Conservation (phyloP, 495 filamentous ascomycete genomes). For the Hyphodiscus hymeniophilus region DNA sequence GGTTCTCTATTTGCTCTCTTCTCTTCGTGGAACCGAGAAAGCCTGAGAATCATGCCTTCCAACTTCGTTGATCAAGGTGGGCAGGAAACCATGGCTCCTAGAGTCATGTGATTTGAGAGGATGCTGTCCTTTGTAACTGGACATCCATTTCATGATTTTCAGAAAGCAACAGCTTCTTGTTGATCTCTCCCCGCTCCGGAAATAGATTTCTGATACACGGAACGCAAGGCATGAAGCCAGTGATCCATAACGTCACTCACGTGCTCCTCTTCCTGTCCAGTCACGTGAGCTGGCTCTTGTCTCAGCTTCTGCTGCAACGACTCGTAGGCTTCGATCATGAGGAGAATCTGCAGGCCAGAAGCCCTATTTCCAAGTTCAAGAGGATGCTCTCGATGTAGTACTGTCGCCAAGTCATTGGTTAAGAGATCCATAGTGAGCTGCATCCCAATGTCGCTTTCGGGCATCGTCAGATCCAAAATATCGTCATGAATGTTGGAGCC, state of each 20-base stretch:
- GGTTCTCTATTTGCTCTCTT: too few species aligned
- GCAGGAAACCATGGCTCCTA: too few species aligned
- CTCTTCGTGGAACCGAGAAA: too few species aligned
- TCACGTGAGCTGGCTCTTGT: conserved; percentile 8
- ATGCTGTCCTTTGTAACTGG: too few species aligned
- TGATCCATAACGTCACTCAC: conserved; percentile 13
- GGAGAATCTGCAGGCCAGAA: conserved; percentile 21
- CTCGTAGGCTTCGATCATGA: conserved; percentile 25
- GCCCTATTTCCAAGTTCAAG: conserved; percentile 8
- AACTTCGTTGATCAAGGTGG: too few species aligned
- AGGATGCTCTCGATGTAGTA: conserved; percentile 12
- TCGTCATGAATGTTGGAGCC: neutral
- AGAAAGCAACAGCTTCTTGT: too few species aligned
- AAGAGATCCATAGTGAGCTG: conserved; percentile 18
- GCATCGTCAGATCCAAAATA: neutral
- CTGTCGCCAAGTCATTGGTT: conserved; percentile 16
- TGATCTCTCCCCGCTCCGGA: too few species aligned
- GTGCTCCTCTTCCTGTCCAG: conserved; percentile 1
- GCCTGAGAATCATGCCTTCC: too few species aligned
- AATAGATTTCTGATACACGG: conserved; percentile 14
- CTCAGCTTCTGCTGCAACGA: conserved; percentile 12
- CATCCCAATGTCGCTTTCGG: conserved; percentile 5
- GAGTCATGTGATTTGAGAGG: neutral
- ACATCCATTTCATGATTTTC: too few species aligned
- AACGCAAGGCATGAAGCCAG: conserved; percentile 19